Base-by-base conservation (phyloP, 2,329 filamentous ascomycete species). In the Pseudogymnoascus sp. region DNA sequence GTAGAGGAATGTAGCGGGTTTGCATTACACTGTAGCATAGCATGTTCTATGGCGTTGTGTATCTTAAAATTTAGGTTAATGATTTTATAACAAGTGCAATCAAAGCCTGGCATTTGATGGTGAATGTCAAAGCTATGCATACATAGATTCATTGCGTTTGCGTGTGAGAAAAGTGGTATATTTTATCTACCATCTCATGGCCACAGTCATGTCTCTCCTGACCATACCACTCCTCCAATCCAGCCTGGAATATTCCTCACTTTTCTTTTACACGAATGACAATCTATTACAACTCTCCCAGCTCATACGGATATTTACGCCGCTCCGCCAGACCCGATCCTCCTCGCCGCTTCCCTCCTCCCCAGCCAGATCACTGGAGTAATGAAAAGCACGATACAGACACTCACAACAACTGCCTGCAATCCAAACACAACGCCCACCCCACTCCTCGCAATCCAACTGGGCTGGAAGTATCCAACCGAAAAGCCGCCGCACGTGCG, bases 401-500 rank as follows among this genome's bases (percentile, higher is more conserved):
- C 51, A 11, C 51, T 21, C 28, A 34, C 51, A 34, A 34, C 51
- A 34, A 57, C 51, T 4, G 51, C 28, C 11, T 57, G 51, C 10
- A 57, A 34, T 1, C 51, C 51, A 34, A 57, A 34, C 6, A 57
- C 51, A 63, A 62, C 64, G 57, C 51, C 71, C 68, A 2, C 75
- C 71, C 41, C 73, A 71, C 45, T 69, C 71, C 74, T 73, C 75
- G 62, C 68, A 68, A 31, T 71, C 62, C 2, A 34, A 34, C 51
- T 57, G 3, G 28, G 51, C 28, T 57, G 51, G 51, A 57, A 57
- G 16, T 57, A 57, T 21, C 41, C 73, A 19, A 77, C 74, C 0
- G 73, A 70, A 37, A 76, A 76, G 1, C 75, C 75, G n/a, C 75
- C 74, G 10, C 72, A 72, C 3, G 74, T 76, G 6, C 75, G 73